Conservation (phyloP, 23 red algal genomes). For the Cyanidioschyzon merolae region DNA sequence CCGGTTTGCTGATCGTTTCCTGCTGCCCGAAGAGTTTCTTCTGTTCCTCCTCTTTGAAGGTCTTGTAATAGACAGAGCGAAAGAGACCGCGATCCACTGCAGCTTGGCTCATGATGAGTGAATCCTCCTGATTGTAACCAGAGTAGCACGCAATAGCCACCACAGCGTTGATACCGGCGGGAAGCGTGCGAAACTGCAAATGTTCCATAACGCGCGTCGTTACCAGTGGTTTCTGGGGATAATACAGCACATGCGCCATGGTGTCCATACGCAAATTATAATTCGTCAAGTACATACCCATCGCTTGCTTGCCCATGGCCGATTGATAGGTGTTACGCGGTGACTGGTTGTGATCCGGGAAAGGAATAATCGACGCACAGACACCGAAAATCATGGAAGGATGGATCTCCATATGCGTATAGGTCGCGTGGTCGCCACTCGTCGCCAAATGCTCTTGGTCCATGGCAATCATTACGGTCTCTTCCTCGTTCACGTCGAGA, state of each 20-base stretch:
- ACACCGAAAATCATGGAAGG: conserved; percentile 97
- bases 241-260: conserved; percentile 95
- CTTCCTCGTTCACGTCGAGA: conserved; percentile 91
- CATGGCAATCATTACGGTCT: conserved; percentile 99
- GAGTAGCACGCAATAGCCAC: conserved; percentile 99
- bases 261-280: conserved; percentile 96
- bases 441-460: conserved; percentile 56
- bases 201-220: conserved; percentile 88
- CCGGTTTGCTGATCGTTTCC: conserved; percentile 63
- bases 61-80: conserved; percentile 81
- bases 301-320: conserved; percentile 99
- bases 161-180: conserved; percentile 95
- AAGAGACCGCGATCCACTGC: conserved; percentile 90
- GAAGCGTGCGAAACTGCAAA: conserved; percentile 90
- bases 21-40: conserved; percentile 48
- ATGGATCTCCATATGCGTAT: conserved; percentile 98
- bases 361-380: conserved; percentile 98
- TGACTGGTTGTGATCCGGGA: conserved; percentile 98
- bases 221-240: conserved; percentile 94
- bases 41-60: conserved; percentile 72
- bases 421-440: conserved; percentile 28
- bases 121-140: conserved; percentile 99
- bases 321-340: conserved; percentile 99
- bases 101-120: conserved; percentile 87
- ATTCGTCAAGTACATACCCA: conserved; percentile 96